Base-by-base conservation (phyloP, 1,139 yeast genomes). In the Komagataea norvegica region DNA sequence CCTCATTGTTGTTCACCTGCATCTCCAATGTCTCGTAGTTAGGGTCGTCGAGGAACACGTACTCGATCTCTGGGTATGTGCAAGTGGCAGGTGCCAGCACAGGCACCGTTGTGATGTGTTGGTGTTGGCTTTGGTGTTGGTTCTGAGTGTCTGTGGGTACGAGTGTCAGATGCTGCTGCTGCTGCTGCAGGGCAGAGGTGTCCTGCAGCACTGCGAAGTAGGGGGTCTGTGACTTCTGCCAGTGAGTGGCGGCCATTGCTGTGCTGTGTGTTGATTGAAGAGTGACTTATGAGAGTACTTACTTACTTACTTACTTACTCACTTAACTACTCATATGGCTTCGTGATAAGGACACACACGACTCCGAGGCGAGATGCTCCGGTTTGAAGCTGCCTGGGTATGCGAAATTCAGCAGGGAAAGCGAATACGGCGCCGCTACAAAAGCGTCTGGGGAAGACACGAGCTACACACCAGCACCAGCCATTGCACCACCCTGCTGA, bases 1-100 rank as follows among this genome's bases (percentile, higher is more conserved):
- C 42, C 5, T 37, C 30, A 2, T n/a, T 18, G 9, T 17, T 33
- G 11, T 25, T 25, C 19, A 37, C 22, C 6, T 29, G 33, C 3
- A 36, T 25, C 17, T 52, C 53, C n/a, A 43, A 36, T 6, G 38
- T 36, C 17, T 33, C 33, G 18, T 46, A 53, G 8, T 44, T 34
- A 1, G 55, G 55, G 20, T 60, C 62, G 38, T 61, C 67, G 13
- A 38, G 33, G 33, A 53, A 53, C 5, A 51, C 43, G 31, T 52
- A 53, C 6, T 44, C 44, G 8, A 53, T 43, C 22, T 53, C 53
- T 2, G 57, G 57, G 22, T 52, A 53, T 2, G 39, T 32, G 22
- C 41, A 42, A 2, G 36, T 36, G 2, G 47, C 28, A 4, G 38
- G 17, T 2, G 37, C 35, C 2, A 48, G 24, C 3, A 44, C 18